Evolutionary conservation across 371 early-diverging fungal species (phyloP).

Genomic region (Rhizopus microsporus): DNA sequence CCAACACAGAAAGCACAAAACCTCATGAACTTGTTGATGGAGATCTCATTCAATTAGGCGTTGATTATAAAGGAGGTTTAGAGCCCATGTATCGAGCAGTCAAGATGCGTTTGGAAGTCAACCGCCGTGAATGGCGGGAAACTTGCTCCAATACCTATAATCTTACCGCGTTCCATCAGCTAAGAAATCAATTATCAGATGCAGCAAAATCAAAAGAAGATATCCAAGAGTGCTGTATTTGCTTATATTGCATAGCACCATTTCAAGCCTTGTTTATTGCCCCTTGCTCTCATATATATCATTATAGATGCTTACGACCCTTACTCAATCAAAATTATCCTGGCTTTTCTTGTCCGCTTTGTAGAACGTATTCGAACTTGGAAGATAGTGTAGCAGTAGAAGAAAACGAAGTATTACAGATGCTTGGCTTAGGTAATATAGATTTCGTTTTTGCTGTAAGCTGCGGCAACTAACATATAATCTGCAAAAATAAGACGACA

Average conservation of each 20-base stretch:
- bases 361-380: conserved; percentile 92
- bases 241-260: conserved; percentile 90
- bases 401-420: conserved; percentile 57
- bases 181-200: conserved; percentile 8
- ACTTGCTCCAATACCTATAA: conserved; percentile 29
- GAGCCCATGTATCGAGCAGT: conserved; percentile 81
- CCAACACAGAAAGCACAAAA: conserved; percentile 66
- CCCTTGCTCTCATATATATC: conserved; percentile 97
- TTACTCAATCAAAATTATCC: conserved; percentile 65
- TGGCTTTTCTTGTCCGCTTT: conserved; percentile 92
- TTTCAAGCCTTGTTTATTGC: conserved; percentile 95
- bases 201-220: conserved; percentile 15
- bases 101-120: conserved; percentile 79
- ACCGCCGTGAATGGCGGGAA: conserved; percentile 56
- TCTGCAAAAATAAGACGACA: conserved; percentile 17
- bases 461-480: conserved; percentile 3
- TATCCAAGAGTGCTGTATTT: conserved; percentile 93
- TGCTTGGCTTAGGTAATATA: conserved; percentile 23
- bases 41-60: conserved; percentile 86
- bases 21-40: conserved; percentile 79
- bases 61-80: conserved; percentile 88
- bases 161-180: conserved; percentile 21
- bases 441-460: not conserved
- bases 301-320: conserved; percentile 90
- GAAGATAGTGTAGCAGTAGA: conserved; percentile 79